A percentile compares a stretch with the other conserved stretches of the same genome.
Evolutionary conservation across 1,284 basidiomycete genomes (phyloP).

Genomic region (Microbotryum intermedium): DNA sequence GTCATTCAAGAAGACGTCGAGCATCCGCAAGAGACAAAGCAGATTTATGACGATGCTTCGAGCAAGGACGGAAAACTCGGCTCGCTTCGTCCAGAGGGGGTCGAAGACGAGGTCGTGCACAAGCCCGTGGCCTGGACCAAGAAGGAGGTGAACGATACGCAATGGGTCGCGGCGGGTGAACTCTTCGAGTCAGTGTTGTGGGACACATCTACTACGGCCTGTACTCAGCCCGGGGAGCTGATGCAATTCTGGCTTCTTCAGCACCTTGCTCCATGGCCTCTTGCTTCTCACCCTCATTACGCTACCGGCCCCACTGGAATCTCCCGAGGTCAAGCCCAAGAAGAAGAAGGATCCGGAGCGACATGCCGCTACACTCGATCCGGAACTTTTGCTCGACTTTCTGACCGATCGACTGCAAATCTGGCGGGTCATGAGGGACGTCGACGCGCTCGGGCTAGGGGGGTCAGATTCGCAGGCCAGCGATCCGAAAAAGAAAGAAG

Average conservation of each 20-base stretch:
- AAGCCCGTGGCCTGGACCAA: conserved; percentile 2
- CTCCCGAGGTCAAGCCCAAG: neutral
- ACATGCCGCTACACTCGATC: conserved; percentile 21
- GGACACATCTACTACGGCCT: neutral
- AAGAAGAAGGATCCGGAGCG: conserved; percentile 24
- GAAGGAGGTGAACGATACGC: neutral
- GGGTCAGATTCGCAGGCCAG: neutral
- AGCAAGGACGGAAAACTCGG: neutral
- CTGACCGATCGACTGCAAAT: conserved; percentile 27
- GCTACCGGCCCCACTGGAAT: conserved; percentile 2
- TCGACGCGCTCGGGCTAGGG: neutral
- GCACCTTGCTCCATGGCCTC: conserved; percentile 24
- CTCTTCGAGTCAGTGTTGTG: conserved; percentile 17
- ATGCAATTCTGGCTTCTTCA: neutral
- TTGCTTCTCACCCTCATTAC: conserved; percentile 23
- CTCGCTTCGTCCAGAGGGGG: neutral
- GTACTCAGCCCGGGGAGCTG: neutral
- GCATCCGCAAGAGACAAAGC: neutral
- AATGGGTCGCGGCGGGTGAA: conserved; percentile 17
- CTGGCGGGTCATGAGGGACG: conserved; percentile 27
- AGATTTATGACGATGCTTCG: neutral
- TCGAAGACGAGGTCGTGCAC: neutral
- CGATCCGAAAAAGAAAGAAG: neutral
- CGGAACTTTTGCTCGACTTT: conserved; percentile 28
- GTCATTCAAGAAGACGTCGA: neutral